Evolutionary conservation across 2,329 filamentous ascomycete genomes (phyloP).

Genomic region (Nothophoma quercina): DNA sequence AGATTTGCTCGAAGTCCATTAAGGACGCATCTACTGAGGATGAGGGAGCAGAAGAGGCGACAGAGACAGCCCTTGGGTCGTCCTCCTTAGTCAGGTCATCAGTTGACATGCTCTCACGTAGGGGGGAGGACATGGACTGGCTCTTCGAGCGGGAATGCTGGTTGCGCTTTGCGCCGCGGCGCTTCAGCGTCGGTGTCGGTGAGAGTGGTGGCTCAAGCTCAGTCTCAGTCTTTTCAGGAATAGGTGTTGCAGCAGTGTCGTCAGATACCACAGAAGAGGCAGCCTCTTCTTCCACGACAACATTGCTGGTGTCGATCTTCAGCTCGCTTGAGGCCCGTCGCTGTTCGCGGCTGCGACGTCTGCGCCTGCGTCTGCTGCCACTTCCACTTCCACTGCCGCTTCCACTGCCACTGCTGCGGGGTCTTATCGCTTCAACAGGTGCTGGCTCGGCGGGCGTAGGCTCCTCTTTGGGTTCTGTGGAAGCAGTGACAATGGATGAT

Average conservation of each 20-base stretch:
- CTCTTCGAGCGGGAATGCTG: constrained; percentile 53
- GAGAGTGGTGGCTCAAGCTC: constrained; percentile 28
- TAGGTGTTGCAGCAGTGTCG: constrained; percentile 25
- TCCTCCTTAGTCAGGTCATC: constrained; percentile 26
- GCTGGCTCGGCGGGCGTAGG: constrained; percentile 21
- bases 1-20: constrained; percentile 42
- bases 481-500: constrained; percentile 37
- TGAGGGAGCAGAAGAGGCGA: constrained; percentile 40
- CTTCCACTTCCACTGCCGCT: constrained; percentile 35
- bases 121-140: constrained; percentile 41
- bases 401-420: constrained; percentile 34
- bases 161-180: constrained; percentile 46
- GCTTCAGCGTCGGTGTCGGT: constrained; percentile 47
- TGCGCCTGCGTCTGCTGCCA: constrained; percentile 36
- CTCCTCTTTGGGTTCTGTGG: constrained; percentile 33
- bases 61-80: constrained; percentile 34
- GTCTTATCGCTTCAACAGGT: constrained; percentile 24
- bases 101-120: constrained; percentile 34
- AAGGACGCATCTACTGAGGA: constrained; percentile 48
- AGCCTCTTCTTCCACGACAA: constrained; percentile 2
- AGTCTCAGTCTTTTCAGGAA: constrained; percentile 19
- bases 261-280: constrained; percentile 30
- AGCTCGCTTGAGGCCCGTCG: constrained; percentile 24
- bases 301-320: constrained; percentile 23
- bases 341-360: constrained; percentile 32